These are phyloP conservation scores for Trypanosoma melophagium DNA, from an alignment of 208 protist species.

Conservation along the genomic window DNA sequence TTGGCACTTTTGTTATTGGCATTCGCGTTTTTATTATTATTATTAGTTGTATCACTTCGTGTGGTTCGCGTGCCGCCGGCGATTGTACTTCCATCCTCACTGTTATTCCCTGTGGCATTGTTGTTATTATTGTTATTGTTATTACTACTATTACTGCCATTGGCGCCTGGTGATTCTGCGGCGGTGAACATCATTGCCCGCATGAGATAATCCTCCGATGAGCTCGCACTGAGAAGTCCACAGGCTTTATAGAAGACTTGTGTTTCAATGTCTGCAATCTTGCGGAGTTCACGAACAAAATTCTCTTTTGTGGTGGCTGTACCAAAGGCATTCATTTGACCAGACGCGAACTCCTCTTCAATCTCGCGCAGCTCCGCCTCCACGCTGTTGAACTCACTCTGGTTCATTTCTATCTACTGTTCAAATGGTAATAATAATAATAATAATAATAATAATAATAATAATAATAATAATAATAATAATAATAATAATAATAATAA, in stretches of 20 bases:
- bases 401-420: conserved; percentile 37
- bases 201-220: conserved; percentile 52
- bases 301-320: conserved; percentile 57
- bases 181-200: conserved; percentile 72
- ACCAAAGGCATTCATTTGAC: conserved; percentile 87
- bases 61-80: too few species aligned
- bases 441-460: conserved; percentile 3
- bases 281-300: conserved; percentile 70
- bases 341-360: conserved; percentile 76
- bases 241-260: conserved; percentile 86
- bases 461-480: too few species aligned
- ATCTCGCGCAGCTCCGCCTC: conserved; percentile 83
- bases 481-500: too few species aligned
- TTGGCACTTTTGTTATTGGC: too few species aligned
- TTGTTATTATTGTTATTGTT: conserved; percentile 13
- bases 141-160: conserved; percentile 13
- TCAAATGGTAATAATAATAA: neutral
- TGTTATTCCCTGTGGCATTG: neutral
- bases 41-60: too few species aligned
- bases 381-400: conserved; percentile 65
- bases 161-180: too few species aligned
- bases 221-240: conserved; percentile 67
- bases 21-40: neutral
- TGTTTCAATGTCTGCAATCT: conserved; percentile 82
- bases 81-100: neutral